Conservation (phyloP, 2,329 filamentous ascomycete species). For the Colletotrichum salicis region DNA sequence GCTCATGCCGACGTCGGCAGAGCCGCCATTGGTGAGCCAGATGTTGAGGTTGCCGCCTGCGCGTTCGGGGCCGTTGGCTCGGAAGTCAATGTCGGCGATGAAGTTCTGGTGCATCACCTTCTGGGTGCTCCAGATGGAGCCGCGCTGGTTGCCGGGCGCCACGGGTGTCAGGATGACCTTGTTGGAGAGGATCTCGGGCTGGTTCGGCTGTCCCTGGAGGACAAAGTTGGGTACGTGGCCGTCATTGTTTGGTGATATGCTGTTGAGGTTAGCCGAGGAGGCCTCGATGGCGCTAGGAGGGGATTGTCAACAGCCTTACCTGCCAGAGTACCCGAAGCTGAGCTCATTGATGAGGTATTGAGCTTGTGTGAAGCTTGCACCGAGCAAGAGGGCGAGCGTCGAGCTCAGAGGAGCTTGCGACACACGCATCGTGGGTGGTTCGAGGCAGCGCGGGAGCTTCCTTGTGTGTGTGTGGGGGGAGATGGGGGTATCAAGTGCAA, state of each 20-base stretch:
- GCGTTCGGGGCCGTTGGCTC: slow-evolving; percentile 85
- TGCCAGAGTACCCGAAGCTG: slow-evolving; percentile 79
- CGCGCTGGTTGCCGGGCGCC: slow-evolving; percentile 84
- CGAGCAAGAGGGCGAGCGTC: slow-evolving; percentile 54
- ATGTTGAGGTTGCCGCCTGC: slow-evolving; percentile 91
- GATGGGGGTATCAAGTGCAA: slow-evolving; percentile 25
- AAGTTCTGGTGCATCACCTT: slow-evolving; percentile 74
- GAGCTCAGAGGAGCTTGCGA: slow-evolving; percentile 40
- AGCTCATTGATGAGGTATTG: slow-evolving; percentile 77
- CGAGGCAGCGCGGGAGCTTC: slow-evolving; percentile 20
- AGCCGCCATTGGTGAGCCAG: slow-evolving; percentile 83
- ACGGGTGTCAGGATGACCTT: slow-evolving; percentile 92
- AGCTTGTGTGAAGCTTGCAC: slow-evolving; percentile 64
- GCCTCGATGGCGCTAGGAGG: neutral
- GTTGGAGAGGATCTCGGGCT: slow-evolving; percentile 81
- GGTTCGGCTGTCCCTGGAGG: slow-evolving; percentile 65
- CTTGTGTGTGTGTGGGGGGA: neutral
- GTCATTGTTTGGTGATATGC: slow-evolving; percentile 34
- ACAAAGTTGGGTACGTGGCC: slow-evolving; percentile 62
- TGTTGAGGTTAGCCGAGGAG: slow-evolving; percentile 14
- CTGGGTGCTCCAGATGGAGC: slow-evolving; percentile 81
- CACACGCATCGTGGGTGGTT: slow-evolving; percentile 55
- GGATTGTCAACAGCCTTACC: slow-evolving; percentile 54
- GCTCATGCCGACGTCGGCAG: slow-evolving; percentile 71
- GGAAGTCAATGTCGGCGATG: slow-evolving; percentile 87